Evolutionary conservation across 805 yeast genomes (phyloP).

Genomic region (Lipomyces sp.): DNA sequence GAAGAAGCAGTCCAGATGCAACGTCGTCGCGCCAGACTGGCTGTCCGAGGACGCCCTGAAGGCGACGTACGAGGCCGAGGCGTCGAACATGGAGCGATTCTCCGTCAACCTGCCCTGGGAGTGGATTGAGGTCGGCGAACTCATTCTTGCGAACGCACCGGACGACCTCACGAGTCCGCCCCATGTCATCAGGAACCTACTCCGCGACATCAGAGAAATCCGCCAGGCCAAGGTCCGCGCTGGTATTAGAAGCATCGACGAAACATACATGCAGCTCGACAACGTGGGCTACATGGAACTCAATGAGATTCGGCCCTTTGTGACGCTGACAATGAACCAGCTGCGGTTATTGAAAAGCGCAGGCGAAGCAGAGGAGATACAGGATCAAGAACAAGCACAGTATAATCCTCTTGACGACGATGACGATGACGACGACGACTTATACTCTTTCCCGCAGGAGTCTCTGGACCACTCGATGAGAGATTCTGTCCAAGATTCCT

Average conservation of each 20-base stretch:
- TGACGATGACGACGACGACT: constrained; percentile 9
- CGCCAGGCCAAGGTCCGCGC: constrained; percentile 75
- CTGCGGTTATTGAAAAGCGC: constrained; percentile 54
- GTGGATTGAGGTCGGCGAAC: constrained; percentile 81
- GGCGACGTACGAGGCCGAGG: constrained; percentile 63
- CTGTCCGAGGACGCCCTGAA: constrained; percentile 54
- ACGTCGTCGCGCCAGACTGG: constrained; percentile 85
- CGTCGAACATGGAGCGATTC: constrained; percentile 54
- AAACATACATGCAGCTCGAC: constrained; percentile 75
- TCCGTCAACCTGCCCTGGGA: constrained; percentile 68
- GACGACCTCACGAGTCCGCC: constrained; percentile 78
- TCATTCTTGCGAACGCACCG: constrained; percentile 61
- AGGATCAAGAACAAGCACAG: constrained; percentile 1
- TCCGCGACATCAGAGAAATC: constrained; percentile 83
- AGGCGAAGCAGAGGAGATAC: constrained; percentile 20
- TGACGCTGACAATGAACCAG: constrained; percentile 75
- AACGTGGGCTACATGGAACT: constrained; percentile 81
- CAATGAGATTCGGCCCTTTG: constrained; percentile 82
- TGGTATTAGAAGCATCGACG: constrained; percentile 76
- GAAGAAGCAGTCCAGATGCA: constrained; percentile 81
- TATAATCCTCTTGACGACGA: constrained; percentile 2
- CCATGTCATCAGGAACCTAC: constrained; percentile 61
- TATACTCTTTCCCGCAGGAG: no score
- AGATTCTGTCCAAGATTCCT: no score
- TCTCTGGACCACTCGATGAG: no score